phyloP scores from a whole-genome alignment of 306 rosid species.

The Castanospermum australe region DNA sequence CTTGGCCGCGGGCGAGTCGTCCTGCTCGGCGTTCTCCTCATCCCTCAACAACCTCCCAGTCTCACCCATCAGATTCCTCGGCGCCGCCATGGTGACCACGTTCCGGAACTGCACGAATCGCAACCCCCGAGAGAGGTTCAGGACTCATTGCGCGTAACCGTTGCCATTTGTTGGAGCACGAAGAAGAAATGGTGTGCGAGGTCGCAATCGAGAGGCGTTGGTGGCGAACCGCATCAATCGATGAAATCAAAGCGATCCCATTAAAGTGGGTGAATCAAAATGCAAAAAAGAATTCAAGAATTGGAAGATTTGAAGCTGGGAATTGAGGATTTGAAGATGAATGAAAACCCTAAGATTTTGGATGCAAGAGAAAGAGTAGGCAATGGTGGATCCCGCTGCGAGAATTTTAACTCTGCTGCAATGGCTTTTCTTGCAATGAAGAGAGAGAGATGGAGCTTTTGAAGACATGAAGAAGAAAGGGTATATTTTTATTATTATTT shows the following conservation, averaged over 20 bases:
- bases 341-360: too few species aligned
- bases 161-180: neutral
- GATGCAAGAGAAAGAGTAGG: too few species aligned
- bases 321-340: too few species aligned
- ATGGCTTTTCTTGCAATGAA: too few species aligned
- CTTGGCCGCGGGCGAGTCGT: constrained; percentile 52
- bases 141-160: neutral
- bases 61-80: constrained; percentile 52
- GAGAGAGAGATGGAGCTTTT: too few species aligned
- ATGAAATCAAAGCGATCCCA: neutral
- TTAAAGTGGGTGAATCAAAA: neutral
- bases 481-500: too few species aligned
- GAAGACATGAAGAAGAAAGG: too few species aligned
- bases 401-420: too few species aligned
- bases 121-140: neutral
- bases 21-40: constrained; percentile 54
- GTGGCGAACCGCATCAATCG: neutral
- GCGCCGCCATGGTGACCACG: constrained; percentile 54
- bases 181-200: neutral
- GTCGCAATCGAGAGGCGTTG: neutral
- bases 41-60: constrained; percentile 37
- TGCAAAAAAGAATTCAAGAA: neutral
- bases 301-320: too few species aligned
- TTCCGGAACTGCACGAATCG: neutral
- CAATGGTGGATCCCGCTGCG: too few species aligned